These are phyloP conservation scores for Phytophthora sansomeana DNA, from an alignment of 352 stramenopile species.

Conservation along the genomic window DNA sequence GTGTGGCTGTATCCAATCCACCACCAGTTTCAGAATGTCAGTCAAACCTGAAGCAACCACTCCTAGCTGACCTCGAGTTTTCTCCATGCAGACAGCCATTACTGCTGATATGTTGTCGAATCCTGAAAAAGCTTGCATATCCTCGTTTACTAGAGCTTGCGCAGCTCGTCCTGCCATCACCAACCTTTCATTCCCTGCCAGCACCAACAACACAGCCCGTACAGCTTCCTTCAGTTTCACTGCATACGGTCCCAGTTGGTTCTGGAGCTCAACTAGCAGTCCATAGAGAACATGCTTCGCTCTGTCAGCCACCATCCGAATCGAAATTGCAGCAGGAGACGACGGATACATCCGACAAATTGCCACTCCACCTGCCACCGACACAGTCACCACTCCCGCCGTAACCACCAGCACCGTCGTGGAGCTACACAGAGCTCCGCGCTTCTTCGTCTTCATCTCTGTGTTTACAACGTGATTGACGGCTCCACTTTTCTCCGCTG, in stretches of 20 bases:
- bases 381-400: conserved; percentile 17
- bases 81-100: conserved; percentile 3
- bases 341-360: conserved; percentile 35
- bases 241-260: neutral
- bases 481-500: conserved; percentile 3
- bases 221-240: neutral
- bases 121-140: neutral
- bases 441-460: conserved; percentile 30
- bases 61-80: conserved; percentile 8
- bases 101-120: neutral
- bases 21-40: conserved; percentile 10
- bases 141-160: conserved; percentile 3
- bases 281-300: conserved; percentile 4
- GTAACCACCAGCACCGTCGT: conserved; percentile 12
- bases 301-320: conserved; percentile 7
- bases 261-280: conserved; percentile 1
- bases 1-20: conserved; percentile 16
- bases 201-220: neutral
- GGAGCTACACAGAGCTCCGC: conserved; percentile 24
- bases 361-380: conserved; percentile 22
- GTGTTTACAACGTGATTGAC: conserved; percentile 11
- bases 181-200: conserved; percentile 19
- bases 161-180: conserved; percentile 11
- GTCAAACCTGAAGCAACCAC: neutral
- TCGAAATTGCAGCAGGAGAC: conserved; percentile 28